phyloP scores from a whole-genome alignment of 164 flowering plant genomes.

The Stephania japonica region DNA sequence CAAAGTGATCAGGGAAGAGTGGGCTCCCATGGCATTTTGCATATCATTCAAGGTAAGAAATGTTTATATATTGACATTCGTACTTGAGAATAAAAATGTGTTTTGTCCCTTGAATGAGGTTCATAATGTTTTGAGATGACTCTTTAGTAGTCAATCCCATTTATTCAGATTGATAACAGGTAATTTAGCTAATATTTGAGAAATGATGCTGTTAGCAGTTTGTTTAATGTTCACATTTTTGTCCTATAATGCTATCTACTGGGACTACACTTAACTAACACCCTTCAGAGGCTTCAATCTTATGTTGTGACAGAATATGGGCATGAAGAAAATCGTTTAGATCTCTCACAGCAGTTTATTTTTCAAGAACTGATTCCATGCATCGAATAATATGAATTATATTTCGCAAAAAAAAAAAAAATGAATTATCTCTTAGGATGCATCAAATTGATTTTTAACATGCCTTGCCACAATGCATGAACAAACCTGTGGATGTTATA shows the following conservation, averaged over 20 bases:
- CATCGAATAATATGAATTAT: too few relatives aligned
- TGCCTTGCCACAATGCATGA: background rate
- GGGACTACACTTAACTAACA: background rate
- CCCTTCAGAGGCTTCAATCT: background rate
- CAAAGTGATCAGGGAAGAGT: slow-evolving; percentile 56
- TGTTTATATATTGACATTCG: background rate
- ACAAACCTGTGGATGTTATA: background rate
- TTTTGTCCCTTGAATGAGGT: background rate
- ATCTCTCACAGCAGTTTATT: background rate
- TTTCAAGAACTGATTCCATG: too few relatives aligned
- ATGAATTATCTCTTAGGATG: background rate
- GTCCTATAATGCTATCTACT: background rate
- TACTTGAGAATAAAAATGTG: background rate
- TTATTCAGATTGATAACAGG: background rate
- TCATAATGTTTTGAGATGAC: background rate
- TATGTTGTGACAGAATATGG: background rate
- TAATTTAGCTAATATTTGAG: background rate
- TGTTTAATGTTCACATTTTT: background rate
- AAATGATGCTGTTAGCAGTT: background rate
- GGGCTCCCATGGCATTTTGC: slow-evolving; percentile 84
- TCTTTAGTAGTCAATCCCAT: background rate
- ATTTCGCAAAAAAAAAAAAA: too few relatives aligned
- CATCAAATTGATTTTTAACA: background rate
- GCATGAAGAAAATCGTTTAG: background rate
- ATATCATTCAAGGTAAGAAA: slow-evolving; percentile 79